Conservation (phyloP, 805 yeast genomes). For the Kazachstania africana region DNA sequence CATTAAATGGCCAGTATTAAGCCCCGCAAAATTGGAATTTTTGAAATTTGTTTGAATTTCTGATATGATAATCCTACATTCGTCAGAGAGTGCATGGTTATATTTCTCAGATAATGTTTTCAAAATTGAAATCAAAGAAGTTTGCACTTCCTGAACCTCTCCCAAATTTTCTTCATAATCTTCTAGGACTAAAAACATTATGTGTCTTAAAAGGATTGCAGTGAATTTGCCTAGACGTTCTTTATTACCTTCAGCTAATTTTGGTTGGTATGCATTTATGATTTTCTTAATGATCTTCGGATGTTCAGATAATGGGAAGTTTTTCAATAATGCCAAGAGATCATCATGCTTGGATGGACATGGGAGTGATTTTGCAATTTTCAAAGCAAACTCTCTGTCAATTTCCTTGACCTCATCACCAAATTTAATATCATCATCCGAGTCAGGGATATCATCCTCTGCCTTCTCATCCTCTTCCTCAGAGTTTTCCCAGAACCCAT, state of each 20-base stretch:
- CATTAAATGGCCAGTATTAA: conserved; percentile 42
- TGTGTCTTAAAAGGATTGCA: conserved; percentile 50
- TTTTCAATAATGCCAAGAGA: conserved; percentile 27
- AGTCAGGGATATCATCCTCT: conserved; percentile 26
- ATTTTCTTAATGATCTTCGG: conserved; percentile 41
- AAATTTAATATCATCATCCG: conserved; percentile 30
- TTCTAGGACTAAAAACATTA: conserved; percentile 37
- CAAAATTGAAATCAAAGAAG: conserved; percentile 35
- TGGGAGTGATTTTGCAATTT: conserved; percentile 13
- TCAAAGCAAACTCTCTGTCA: not conserved
- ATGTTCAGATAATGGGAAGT: conserved; percentile 31
- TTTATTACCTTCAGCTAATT: conserved; percentile 71
- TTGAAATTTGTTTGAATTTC: conserved; percentile 44
- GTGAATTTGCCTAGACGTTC: conserved; percentile 56
- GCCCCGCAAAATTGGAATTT: conserved; percentile 27
- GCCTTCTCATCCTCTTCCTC: conserved; percentile 32
- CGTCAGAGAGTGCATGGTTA: conserved; percentile 50
- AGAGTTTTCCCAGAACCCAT: conserved; percentile 55
- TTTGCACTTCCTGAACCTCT: conserved; percentile 28
- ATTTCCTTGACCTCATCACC: conserved; percentile 14
- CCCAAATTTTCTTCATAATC: conserved; percentile 25
- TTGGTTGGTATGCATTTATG: conserved; percentile 56
- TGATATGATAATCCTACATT: conserved; percentile 44
- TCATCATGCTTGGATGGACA: conserved; percentile 43
- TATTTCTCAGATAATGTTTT: conserved; percentile 54